Conservation (phyloP, 2,329 filamentous ascomycete species). For the Pezicula radicicola region DNA sequence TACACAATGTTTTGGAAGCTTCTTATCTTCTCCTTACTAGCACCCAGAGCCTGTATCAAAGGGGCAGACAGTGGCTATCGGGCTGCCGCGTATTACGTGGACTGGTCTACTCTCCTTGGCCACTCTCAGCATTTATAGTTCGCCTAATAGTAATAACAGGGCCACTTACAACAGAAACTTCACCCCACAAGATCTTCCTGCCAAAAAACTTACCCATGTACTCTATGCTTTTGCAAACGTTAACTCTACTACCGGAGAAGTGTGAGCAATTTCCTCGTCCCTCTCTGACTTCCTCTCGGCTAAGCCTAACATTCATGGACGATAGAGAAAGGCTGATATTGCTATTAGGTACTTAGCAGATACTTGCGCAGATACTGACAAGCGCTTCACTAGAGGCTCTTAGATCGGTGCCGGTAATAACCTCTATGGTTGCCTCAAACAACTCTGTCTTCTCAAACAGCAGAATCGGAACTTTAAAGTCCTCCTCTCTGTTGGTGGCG, state of each 20-base stretch:
- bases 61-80: too few species aligned
- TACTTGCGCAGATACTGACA: slow-evolving; percentile 30
- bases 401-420: slow-evolving; percentile 70
- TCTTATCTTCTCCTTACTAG: too few species aligned
- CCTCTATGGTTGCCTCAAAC: slow-evolving; percentile 81
- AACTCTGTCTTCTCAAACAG: slow-evolving; percentile 74
- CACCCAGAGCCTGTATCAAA: too few species aligned
- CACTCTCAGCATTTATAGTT: neutral
- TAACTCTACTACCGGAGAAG: slow-evolving; percentile 70
- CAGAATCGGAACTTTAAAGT: slow-evolving; percentile 74
- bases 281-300: neutral
- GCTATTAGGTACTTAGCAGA: slow-evolving; percentile 7
- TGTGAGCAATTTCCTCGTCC: slow-evolving; percentile 44
- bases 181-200: slow-evolving; percentile 76
- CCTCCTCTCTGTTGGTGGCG: slow-evolving; percentile 77
- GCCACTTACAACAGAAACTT: slow-evolving; percentile 82
- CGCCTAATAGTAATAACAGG: slow-evolving; percentile 33
- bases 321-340: too few species aligned
- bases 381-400: slow-evolving; percentile 69
- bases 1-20: too few species aligned
- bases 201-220: slow-evolving; percentile 77
- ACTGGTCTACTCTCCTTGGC: slow-evolving; percentile 1
- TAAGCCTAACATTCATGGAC: too few species aligned
- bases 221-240: slow-evolving; percentile 90
- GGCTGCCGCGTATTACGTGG: slow-evolving; percentile 7